Evolutionary conservation across 768 basidiomycete species (phyloP).

Genomic region (Phaeolepiota aurea): DNA sequence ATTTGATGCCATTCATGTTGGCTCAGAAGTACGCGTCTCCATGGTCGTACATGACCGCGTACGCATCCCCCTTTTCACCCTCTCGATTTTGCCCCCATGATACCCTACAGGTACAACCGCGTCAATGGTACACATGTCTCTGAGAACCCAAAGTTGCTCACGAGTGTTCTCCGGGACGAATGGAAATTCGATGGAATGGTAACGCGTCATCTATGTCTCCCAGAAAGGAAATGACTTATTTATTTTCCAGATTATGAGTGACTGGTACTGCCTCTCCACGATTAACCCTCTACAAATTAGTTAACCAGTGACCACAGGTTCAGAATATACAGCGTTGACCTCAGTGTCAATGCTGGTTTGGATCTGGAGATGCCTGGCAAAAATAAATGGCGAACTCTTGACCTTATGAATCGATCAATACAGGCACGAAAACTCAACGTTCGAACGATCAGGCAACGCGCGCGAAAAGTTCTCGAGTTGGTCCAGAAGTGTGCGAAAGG

Average conservation of each 20-base stretch:
- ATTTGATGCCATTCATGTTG: conserved; percentile 70
- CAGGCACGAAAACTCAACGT: conserved; percentile 53
- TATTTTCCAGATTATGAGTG: conserved; percentile 55
- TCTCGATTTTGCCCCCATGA: neutral
- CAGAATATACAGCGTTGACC: conserved; percentile 60
- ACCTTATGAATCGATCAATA: conserved; percentile 55
- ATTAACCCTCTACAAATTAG: too few species aligned
- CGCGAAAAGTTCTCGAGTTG: conserved; percentile 54
- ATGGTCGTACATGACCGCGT: conserved; percentile 70
- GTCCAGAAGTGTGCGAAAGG: conserved; percentile 62
- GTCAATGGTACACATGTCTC: conserved; percentile 70
- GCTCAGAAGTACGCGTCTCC: conserved; percentile 58
- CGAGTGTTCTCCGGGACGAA: conserved; percentile 54
- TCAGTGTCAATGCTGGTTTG: conserved; percentile 64
- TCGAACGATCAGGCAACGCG: conserved; percentile 61
- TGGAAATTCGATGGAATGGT: conserved; percentile 67
- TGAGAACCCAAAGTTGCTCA: conserved; percentile 53
- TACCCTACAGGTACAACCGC: conserved; percentile 50
- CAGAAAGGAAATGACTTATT: neutral
- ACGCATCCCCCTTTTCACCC: conserved; percentile 15
- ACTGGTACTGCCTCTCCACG: conserved; percentile 38
- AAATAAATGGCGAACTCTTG: conserved; percentile 70
- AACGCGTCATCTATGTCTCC: conserved; percentile 6
- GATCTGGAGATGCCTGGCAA: conserved; percentile 77
- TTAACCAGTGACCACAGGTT: conserved; percentile 28